phyloP scores from a whole-genome alignment of 2,329 filamentous ascomycete genomes.

The Fusarium gaditjirri region DNA sequence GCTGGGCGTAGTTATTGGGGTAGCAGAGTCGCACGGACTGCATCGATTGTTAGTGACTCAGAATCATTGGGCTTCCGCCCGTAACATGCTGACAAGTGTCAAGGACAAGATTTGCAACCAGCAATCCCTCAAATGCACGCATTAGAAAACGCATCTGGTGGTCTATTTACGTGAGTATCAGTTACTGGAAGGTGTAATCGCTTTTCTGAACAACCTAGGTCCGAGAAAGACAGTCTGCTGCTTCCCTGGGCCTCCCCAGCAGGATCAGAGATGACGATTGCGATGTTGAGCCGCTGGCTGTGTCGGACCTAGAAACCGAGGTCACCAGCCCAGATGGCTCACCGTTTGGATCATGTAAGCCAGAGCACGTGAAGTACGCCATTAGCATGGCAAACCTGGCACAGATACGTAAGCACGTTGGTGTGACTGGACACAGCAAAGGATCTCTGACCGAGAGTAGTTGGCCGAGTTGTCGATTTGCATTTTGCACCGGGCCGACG shows the following conservation, averaged over 20 bases:
- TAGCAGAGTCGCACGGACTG: background rate
- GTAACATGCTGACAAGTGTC: background rate
- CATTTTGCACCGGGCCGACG: background rate
- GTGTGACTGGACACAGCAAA: fast-evolving
- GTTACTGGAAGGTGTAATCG: background rate
- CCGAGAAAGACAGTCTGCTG: background rate
- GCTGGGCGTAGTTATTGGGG: background rate
- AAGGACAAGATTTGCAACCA: background rate
- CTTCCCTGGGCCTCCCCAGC: background rate
- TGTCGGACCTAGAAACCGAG: background rate
- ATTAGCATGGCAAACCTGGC: background rate
- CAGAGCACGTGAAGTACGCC: background rate
- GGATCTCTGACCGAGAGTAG: background rate
- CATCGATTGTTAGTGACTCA: background rate
- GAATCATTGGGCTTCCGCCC: too few relatives aligned
- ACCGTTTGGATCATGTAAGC: background rate
- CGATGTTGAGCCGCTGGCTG: background rate
- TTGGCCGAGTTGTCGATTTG: background rate
- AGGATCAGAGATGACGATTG: background rate
- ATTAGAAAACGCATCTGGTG: background rate
- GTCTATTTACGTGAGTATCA: background rate
- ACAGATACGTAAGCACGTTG: background rate
- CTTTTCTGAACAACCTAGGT: background rate
- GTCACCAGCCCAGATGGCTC: background rate
- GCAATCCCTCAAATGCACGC: background rate